Evolutionary conservation across 805 yeast genomes (phyloP).

Genomic region (Candida mattraensis): DNA sequence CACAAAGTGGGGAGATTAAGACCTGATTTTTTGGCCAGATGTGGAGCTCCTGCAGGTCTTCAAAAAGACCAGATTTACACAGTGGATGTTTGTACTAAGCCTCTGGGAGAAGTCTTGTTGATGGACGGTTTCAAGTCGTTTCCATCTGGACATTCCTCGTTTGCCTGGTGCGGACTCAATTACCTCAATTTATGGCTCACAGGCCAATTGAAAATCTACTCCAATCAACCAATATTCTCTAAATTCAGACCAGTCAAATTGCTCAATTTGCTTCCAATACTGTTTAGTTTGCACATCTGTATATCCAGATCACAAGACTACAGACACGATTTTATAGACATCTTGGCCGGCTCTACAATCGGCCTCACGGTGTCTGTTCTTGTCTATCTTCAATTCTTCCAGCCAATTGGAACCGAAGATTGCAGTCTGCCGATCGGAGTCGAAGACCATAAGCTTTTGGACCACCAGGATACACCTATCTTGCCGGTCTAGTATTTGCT

Average conservation of each 20-base stretch:
- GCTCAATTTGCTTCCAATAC: constrained; percentile 40
- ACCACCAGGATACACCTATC: constrained; percentile 3
- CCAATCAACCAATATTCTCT: constrained; percentile 4
- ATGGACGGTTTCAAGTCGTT: constrained; percentile 75
- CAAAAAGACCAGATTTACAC: constrained; percentile 35
- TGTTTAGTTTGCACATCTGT: constrained; percentile 73
- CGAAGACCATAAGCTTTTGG: constrained; percentile 5
- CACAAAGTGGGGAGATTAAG: constrained; percentile 81
- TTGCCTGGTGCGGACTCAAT: constrained; percentile 66
- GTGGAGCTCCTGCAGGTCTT: constrained; percentile 45
- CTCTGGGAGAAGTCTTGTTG: constrained; percentile 33
- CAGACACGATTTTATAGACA: constrained; percentile 86
- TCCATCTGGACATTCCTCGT: constrained; percentile 77
- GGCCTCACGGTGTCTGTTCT: constrained; percentile 54
- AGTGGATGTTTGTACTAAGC: constrained; percentile 33
- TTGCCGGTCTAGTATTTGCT: neutral
- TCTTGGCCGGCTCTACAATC: constrained; percentile 63
- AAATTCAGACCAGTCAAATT: constrained; percentile 10
- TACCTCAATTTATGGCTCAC: constrained; percentile 60
- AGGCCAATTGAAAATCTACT: constrained; percentile 52
- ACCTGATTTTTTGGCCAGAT: constrained; percentile 86
- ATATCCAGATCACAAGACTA: constrained; percentile 84
- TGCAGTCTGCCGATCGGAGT: constrained; percentile 12
- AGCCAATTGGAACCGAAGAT: constrained; percentile 12
- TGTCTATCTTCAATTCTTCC: constrained; percentile 29